These are phyloP conservation scores for Euphorbia tirucalli DNA, from an alignment of 345 rosid species.

Conservation along the genomic window DNA sequence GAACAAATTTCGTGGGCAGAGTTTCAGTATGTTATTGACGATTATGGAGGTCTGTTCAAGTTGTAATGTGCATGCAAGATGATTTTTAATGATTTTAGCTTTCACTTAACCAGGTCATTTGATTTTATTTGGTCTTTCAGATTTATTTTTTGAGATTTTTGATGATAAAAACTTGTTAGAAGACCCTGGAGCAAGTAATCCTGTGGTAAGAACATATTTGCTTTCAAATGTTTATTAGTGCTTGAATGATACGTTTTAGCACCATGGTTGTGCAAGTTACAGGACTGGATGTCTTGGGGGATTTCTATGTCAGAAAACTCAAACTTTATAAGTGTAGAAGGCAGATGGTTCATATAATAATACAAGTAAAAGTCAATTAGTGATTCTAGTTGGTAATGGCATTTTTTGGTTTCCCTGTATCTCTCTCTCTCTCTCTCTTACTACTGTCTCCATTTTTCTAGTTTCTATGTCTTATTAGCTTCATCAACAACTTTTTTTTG, in stretches of 20 bases:
- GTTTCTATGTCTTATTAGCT: background rate
- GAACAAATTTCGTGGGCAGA: constrained; percentile 84
- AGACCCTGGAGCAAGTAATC: constrained; percentile 86
- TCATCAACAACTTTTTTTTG: background rate
- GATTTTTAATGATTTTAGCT: constrained; percentile 5
- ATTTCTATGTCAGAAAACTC: constrained; percentile 1
- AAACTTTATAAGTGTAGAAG: background rate
- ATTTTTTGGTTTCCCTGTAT: background rate
- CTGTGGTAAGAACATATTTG: constrained; percentile 68
- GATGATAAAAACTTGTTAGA: constrained; percentile 71
- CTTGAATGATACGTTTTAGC: background rate
- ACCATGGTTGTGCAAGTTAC: background rate
- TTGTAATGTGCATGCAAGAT: background rate
- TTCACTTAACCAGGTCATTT: constrained; percentile 9
- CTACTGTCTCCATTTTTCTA: background rate
- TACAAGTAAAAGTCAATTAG: background rate
- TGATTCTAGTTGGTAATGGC: background rate
- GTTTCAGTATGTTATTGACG: constrained; percentile 75
- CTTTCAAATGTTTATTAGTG: constrained; percentile 12
- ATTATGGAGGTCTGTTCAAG: constrained; percentile 73
- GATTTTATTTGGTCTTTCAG: constrained; percentile 34
- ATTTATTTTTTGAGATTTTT: constrained; percentile 76
- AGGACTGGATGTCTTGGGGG: background rate
- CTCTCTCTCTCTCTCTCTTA: background rate
- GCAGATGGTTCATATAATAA: background rate